Conservation (phyloP, 768 basidiomycete genomes). For the Pulveroboletus sp. region DNA sequence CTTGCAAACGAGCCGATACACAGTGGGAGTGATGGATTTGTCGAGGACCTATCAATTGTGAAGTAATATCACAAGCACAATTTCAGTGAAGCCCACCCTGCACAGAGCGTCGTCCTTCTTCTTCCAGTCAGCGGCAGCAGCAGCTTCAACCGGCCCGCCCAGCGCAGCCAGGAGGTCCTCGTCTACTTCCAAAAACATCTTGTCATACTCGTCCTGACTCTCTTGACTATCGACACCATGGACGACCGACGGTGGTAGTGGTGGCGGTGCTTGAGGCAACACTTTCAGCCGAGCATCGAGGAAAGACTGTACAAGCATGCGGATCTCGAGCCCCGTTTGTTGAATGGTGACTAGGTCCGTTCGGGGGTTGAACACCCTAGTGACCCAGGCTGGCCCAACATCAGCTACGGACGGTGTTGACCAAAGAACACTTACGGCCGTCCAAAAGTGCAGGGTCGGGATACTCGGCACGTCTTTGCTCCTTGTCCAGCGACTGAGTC, state of each 20-base stretch:
- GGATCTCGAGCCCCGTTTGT: slow-evolving; percentile 51
- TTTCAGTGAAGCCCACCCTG: slow-evolving; percentile 37
- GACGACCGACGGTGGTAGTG: slow-evolving; percentile 31
- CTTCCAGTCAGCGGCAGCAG: slow-evolving; percentile 30
- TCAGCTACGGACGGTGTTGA: slow-evolving; percentile 6
- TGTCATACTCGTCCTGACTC: slow-evolving; percentile 74
- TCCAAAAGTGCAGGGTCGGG: slow-evolving; percentile 61
- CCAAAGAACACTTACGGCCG: slow-evolving; percentile 39
- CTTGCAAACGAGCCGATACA: slow-evolving; percentile 53
- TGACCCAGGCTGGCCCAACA: slow-evolving; percentile 50
- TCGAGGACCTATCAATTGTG: slow-evolving; percentile 42
- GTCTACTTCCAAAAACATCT: slow-evolving; percentile 56
- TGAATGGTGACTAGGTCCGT: slow-evolving; percentile 39
- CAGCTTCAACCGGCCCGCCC: slow-evolving; percentile 31
- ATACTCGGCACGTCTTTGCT: slow-evolving; percentile 39
- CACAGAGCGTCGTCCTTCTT: slow-evolving; percentile 47
- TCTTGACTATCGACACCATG: slow-evolving; percentile 49
- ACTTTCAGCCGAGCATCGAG: slow-evolving; percentile 51
- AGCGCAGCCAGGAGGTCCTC: slow-evolving; percentile 55
- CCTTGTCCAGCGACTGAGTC: slow-evolving; percentile 37
- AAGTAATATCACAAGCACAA: neutral
- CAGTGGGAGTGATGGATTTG: slow-evolving; percentile 44
- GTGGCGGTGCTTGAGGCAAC: slow-evolving; percentile 39
- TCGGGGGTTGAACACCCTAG: slow-evolving; percentile 43
- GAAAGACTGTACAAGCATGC: slow-evolving; percentile 56